Evolutionary conservation across 169 alveolate species (phyloP).

Genomic region (Eimeria acervulina): DNA sequence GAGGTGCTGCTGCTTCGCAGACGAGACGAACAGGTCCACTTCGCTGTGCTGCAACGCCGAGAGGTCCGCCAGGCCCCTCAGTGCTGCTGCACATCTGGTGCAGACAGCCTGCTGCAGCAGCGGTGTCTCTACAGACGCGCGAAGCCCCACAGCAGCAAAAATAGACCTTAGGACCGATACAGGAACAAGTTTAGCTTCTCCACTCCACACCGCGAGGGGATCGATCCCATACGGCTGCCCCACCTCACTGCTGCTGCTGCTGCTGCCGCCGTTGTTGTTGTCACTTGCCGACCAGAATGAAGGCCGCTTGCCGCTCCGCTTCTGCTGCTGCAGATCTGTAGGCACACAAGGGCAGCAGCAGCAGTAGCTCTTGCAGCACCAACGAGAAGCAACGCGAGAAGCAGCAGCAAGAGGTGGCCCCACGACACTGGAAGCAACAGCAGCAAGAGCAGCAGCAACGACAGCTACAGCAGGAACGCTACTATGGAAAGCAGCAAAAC

Average conservation of each 20-base stretch:
- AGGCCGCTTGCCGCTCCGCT: slow-evolving; percentile 54
- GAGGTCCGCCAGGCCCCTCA: slow-evolving; percentile 72
- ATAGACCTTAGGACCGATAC: slow-evolving; percentile 3
- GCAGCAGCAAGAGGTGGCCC: neutral
- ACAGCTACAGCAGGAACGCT: neutral
- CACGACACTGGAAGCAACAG: too few species aligned
- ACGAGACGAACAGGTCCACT: slow-evolving; percentile 42
- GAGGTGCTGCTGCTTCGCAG: slow-evolving; percentile 62
- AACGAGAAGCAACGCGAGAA: neutral
- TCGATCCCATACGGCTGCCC: slow-evolving; percentile 73
- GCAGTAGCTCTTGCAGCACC: neutral
- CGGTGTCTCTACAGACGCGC: slow-evolving; percentile 78
- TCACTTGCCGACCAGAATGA: slow-evolving; percentile 34
- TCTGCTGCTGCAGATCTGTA: slow-evolving; percentile 65
- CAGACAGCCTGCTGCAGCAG: slow-evolving; percentile 80
- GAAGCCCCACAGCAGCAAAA: slow-evolving; percentile 46
- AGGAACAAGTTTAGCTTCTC: slow-evolving; percentile 78
- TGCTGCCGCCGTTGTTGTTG: slow-evolving; percentile 39
- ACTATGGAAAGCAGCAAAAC: neutral
- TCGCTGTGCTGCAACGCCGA: slow-evolving; percentile 73
- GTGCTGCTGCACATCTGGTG: slow-evolving; percentile 77
- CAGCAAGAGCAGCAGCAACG: neutral
- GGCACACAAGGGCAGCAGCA: slow-evolving; percentile 5
- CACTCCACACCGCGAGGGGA: slow-evolving; percentile 77
- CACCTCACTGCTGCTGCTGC: slow-evolving; percentile 26